A percentile compares a stretch with the other conserved stretches of the same genome.
These are phyloP conservation scores for Catunica adiposa DNA, from an alignment of 2,329 filamentous ascomycete species.

Conservation along the genomic window DNA sequence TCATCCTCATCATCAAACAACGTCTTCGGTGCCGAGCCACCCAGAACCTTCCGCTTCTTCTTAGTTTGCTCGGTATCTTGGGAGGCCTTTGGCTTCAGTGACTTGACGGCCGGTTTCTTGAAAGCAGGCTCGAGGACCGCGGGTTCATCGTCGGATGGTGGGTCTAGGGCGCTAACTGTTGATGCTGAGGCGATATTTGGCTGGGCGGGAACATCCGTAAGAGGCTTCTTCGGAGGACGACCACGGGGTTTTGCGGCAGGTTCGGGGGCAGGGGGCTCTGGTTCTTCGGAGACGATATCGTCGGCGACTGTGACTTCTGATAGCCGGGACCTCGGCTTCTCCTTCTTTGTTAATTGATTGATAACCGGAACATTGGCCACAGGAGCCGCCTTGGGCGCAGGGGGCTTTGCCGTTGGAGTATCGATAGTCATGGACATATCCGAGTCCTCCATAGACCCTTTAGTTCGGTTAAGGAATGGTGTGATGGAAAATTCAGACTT, in stretches of 20 bases:
- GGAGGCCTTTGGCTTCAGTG: conserved; percentile 12
- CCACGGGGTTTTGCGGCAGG: conserved; percentile 5
- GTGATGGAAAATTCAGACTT: conserved; percentile 92
- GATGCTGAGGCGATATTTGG: not conserved
- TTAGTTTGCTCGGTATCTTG: conserved; percentile 32
- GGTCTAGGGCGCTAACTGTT: not conserved
- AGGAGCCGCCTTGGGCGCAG: conserved; percentile 1
- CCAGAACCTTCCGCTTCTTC: conserved; percentile 58
- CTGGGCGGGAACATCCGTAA: conserved; percentile 6
- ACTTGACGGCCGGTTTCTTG: conserved; percentile 7
- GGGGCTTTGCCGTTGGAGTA: conserved; percentile 12
- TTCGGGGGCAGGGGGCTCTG: not conserved
- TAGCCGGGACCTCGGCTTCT: conserved; percentile 10
- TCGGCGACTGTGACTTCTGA: conserved; percentile 10
- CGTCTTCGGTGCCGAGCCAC: conserved; percentile 28
- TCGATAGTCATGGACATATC: conserved; percentile 7
- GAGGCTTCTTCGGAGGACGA: conserved; percentile 11
- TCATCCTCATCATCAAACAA: conserved; percentile 54
- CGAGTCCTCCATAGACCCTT: conserved; percentile 26
- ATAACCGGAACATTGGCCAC: not conserved
- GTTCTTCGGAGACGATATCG: conserved; percentile 3
- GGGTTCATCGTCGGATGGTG: conserved; percentile 12
- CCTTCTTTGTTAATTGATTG: not conserved
- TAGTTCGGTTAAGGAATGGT: conserved; percentile 70
- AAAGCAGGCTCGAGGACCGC: not conserved